A percentile compares a stretch with the other conserved stretches of the same genome.
These are phyloP conservation scores for Ceratobasidium sp. DNA, from an alignment of 1,284 basidiomycete genomes.

Conservation along the genomic window DNA sequence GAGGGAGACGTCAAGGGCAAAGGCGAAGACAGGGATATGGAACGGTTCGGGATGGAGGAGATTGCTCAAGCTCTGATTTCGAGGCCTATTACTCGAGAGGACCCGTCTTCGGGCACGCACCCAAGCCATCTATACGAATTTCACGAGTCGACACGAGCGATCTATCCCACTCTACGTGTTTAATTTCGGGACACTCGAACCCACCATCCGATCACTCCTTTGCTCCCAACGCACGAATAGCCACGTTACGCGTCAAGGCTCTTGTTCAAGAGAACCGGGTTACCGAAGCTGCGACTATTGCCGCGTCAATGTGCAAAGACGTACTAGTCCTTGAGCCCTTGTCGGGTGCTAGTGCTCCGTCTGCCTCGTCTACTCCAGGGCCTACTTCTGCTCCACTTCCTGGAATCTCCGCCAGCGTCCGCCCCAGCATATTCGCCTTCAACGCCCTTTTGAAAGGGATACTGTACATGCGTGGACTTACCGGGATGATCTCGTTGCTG, in stretches of 20 bases:
- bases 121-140: neutral
- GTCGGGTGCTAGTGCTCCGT: neutral
- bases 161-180: conserved; percentile 5
- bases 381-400: conserved; percentile 1
- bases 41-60: neutral
- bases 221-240: conserved; percentile 14
- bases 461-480: conserved; percentile 21
- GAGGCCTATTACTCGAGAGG: neutral
- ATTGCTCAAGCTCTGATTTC: conserved; percentile 7
- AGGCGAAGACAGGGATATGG: neutral
- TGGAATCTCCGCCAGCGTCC: conserved; percentile 20
- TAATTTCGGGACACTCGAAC: conserved; percentile 4
- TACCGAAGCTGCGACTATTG: conserved; percentile 21
- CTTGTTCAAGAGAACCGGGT: conserved; percentile 20
- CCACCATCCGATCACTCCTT: conserved; percentile 20
- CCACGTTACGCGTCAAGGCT: conserved; percentile 5
- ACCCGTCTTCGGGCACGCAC: neutral
- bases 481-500: conserved; percentile 18
- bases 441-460: conserved; percentile 29
- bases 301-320: conserved; percentile 27
- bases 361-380: neutral
- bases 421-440: conserved; percentile 25
- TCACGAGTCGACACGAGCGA: conserved; percentile 1
- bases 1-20: conserved; percentile 1
- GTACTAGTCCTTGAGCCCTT: neutral